Percentiles rank a stretch among this genome's conserved stretches.
Evolutionary conservation across 2,329 filamentous ascomycete genomes (phyloP).

Genomic region (Aphanocladium album): DNA sequence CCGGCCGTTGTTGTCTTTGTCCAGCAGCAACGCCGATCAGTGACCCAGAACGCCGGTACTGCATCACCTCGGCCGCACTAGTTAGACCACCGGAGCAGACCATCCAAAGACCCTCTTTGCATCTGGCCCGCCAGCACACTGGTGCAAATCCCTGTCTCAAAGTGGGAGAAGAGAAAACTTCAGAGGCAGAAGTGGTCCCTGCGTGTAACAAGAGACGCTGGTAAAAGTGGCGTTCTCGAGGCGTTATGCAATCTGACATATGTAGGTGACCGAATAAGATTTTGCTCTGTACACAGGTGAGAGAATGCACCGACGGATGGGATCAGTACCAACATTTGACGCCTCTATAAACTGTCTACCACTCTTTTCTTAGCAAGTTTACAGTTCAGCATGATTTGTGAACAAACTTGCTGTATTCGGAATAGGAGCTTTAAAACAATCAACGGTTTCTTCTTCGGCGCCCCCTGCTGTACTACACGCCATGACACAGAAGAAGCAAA

Average conservation of each 20-base stretch:
- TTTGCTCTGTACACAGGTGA: neutral
- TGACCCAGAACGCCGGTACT: neutral
- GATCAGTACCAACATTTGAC: neutral
- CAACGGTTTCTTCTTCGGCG: neutral
- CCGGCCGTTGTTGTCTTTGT: neutral
- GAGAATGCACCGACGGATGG: too few species aligned
- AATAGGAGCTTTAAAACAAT: neutral
- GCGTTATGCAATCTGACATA: neutral
- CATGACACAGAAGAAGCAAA: neutral
- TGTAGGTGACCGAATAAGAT: neutral
- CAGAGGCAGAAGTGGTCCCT: neutral
- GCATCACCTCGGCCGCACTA: conserved; percentile 1
- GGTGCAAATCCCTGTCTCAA: neutral
- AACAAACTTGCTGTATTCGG: neutral
- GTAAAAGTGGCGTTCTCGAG: neutral
- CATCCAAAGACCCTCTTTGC: neutral
- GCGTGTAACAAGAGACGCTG: neutral
- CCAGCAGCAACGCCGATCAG: neutral
- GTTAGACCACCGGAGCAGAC: neutral
- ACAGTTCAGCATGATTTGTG: too few species aligned
- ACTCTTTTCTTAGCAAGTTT: too few species aligned
- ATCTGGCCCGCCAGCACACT: neutral
- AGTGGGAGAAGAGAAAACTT: conserved; percentile 1
- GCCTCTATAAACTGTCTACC: too few species aligned
- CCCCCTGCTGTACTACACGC: neutral